Percentiles rank a stretch among this genome's conserved stretches.
These are phyloP conservation scores for Elongisporangium anandrum DNA, from an alignment of 352 stramenopile genomes.

Conservation along the genomic window DNA sequence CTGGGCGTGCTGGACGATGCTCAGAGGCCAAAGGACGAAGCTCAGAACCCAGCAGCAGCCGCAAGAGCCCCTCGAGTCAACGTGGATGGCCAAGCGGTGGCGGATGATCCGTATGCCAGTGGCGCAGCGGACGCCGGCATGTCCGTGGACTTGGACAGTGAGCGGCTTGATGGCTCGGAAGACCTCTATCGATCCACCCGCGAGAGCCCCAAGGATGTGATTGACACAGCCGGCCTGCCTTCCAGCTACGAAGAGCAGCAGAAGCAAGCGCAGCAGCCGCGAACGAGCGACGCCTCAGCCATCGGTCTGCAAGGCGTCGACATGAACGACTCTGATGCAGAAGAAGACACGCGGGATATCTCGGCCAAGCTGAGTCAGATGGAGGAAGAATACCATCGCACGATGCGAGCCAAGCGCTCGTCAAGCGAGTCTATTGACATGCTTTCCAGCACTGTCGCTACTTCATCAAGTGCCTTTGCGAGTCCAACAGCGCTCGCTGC, in stretches of 20 bases:
- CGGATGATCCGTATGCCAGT: not conserved
- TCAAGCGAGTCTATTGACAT: not conserved
- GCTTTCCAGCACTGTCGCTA: not conserved
- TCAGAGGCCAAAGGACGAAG: not conserved
- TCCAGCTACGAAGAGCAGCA: not conserved
- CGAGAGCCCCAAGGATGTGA: not conserved
- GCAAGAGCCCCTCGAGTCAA: not conserved
- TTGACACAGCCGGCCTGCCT: not conserved
- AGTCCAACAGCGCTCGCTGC: not conserved
- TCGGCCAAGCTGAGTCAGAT: slow-evolving; percentile 27
- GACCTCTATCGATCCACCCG: not conserved
- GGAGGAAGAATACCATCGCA: slow-evolving; percentile 38
- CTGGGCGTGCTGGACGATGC: not conserved
- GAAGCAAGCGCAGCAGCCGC: not conserved
- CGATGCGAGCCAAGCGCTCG: not conserved
- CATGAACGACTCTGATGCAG: slow-evolving; percentile 2
- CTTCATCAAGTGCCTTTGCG: not conserved
- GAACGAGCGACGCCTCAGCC: not conserved
- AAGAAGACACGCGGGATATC: slow-evolving; percentile 17
- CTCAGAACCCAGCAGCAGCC: not conserved
- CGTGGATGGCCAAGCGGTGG: not conserved
- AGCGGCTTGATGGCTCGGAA: not conserved
- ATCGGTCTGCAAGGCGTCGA: not conserved
- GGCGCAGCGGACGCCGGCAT: not conserved
- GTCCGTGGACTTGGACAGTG: not conserved